Percentiles rank a stretch among this genome's conserved stretches.
phyloP scores from a whole-genome alignment of 2,329 filamentous ascomycete species.

The Leptoxyphium fumago region DNA sequence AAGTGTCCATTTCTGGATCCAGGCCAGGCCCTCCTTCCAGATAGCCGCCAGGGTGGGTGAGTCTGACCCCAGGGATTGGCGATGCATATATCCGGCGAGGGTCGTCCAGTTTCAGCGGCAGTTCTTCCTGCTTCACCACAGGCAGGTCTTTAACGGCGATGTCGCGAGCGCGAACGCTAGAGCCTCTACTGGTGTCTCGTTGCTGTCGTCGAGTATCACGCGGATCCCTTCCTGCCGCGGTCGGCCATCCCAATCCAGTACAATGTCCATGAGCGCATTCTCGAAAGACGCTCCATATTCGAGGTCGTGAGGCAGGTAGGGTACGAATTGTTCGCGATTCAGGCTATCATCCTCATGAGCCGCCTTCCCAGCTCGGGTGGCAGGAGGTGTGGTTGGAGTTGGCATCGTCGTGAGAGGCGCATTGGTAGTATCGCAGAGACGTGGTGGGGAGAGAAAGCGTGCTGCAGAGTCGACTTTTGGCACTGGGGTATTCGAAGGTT shows the following conservation, averaged over 20 bases:
- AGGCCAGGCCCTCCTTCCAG: constrained; percentile 33
- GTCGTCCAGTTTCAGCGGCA: constrained; percentile 30
- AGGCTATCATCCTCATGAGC: background rate
- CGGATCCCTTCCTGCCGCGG: constrained; percentile 8
- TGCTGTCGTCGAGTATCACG: constrained; percentile 13
- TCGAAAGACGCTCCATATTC: constrained; percentile 31
- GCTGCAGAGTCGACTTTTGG: background rate
- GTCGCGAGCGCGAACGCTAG: constrained; percentile 15
- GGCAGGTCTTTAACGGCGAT: constrained; percentile 14
- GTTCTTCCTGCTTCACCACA: constrained; percentile 15
- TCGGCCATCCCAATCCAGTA: constrained; percentile 14
- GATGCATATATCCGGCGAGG: constrained; percentile 27
- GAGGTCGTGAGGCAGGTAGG: constrained; percentile 29
- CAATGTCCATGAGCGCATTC: constrained; percentile 26
- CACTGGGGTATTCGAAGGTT: background rate
- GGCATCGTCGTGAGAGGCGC: background rate
- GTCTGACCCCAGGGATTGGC: constrained; percentile 27
- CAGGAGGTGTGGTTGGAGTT: background rate
- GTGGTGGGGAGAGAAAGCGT: too few species aligned
- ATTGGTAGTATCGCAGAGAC: too few species aligned
- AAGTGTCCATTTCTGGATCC: constrained; percentile 22
- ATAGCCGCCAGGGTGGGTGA: constrained; percentile 33
- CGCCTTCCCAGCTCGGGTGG: background rate
- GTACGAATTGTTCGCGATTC: constrained; percentile 12
- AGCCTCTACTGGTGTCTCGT: constrained; percentile 12